Evolutionary conservation across 2,329 filamentous ascomycete species (phyloP).

Genomic region (Fusarium tricinctum): DNA sequence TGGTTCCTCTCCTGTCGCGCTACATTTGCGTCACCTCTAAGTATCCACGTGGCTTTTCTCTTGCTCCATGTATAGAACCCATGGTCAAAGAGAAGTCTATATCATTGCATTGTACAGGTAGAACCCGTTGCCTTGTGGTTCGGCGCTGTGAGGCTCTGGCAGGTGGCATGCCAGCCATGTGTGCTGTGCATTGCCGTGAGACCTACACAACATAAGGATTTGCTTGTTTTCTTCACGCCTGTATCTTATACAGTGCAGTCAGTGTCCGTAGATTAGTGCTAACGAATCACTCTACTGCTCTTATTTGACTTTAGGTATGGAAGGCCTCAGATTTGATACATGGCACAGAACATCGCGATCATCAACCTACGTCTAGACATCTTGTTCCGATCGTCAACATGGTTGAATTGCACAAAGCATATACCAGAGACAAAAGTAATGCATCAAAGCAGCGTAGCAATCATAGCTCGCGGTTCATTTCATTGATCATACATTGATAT

Average conservation of each 20-base stretch:
- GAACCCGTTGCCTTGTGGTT: too few relatives aligned
- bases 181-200: slow-evolving; percentile 27
- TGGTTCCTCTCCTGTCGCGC: slow-evolving; percentile 16
- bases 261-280: too few relatives aligned
- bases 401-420: too few relatives aligned
- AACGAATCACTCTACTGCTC: background rate
- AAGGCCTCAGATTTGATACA: slow-evolving; percentile 21
- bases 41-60: slow-evolving; percentile 20
- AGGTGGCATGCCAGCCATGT: slow-evolving; percentile 34
- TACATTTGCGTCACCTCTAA: slow-evolving; percentile 26
- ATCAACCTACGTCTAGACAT: too few relatives aligned
- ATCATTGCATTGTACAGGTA: too few relatives aligned
- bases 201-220: background rate
- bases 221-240: too few relatives aligned
- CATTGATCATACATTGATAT: slow-evolving; percentile 34
- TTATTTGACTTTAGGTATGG: slow-evolving; percentile 6
- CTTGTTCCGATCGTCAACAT: too few relatives aligned
- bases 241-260: too few relatives aligned
- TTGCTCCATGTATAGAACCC: background rate
- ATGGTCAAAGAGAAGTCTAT: slow-evolving; percentile 5
- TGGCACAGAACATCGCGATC: too few relatives aligned
- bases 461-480: slow-evolving; percentile 12
- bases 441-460: slow-evolving; percentile 6
- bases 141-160: slow-evolving; percentile 20
- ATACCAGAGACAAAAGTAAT: background rate